A percentile compares a stretch with the other conserved stretches of the same genome.
Evolutionary conservation across 2,329 filamentous ascomycete species (phyloP).

Genomic region (Venturia nashicola): DNA sequence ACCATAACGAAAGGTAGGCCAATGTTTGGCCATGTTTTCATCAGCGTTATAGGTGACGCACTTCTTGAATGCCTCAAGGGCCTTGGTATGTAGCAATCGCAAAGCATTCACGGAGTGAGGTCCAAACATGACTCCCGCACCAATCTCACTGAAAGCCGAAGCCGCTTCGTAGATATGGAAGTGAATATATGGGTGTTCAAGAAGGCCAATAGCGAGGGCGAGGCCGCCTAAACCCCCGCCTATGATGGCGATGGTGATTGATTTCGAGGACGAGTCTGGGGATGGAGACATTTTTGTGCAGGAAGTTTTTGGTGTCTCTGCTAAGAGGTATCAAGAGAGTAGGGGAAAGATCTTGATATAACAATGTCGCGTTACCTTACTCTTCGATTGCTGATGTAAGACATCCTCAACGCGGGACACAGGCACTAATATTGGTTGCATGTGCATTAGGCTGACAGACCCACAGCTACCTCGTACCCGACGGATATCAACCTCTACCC

Average conservation of each 20-base stretch:
- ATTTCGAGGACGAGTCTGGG: neutral
- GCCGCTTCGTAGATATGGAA: slow-evolving; percentile 46
- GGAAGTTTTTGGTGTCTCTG: neutral
- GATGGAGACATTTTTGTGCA: neutral
- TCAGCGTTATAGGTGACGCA: neutral
- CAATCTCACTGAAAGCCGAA: slow-evolving; percentile 42
- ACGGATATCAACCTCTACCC: neutral
- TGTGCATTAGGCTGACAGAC: neutral
- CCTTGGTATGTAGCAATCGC: slow-evolving; percentile 35
- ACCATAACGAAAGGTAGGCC: neutral
- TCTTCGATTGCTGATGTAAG: neutral
- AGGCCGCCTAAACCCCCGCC: slow-evolving; percentile 49
- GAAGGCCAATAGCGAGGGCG: slow-evolving; percentile 40
- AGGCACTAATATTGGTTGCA: neutral
- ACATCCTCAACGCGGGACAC: neutral
- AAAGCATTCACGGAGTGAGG: slow-evolving; percentile 45
- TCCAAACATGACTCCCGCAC: slow-evolving; percentile 44
- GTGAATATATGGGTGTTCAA: slow-evolving; percentile 30
- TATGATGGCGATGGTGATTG: slow-evolving; percentile 38
- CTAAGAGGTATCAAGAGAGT: neutral
- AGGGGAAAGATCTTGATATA: neutral
- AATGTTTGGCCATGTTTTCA: neutral
- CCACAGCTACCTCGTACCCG: neutral
- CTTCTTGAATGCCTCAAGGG: neutral
- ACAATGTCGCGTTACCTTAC: neutral